Evolutionary conservation across 169 alveolate species (phyloP), one percentile per base, ranked within the genome.

Genomic region (Plasmodium gonderi): DNA sequence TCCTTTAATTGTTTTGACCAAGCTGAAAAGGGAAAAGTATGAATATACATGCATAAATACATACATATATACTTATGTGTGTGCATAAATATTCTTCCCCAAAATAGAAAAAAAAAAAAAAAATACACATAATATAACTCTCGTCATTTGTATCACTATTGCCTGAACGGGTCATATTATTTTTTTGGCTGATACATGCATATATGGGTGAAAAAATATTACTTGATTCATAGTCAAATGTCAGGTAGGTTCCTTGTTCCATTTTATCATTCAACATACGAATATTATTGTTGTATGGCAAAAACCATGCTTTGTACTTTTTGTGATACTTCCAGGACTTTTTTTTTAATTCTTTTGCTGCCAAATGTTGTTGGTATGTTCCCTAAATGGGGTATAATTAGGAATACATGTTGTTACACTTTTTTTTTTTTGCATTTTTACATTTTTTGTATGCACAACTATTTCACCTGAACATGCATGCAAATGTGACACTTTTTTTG

Each of bases 321-420:
- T 75, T 87, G 90, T 95, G 96, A 68, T 79, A 92, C 33, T 95
- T 91, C 96, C 96, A 95, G 12, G 95, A 85, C 67, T 90, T 60
- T 23, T 87, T 79, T 49, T 72, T 78, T 54, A 95, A 74, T 75
- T 95, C 96, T 51, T 67, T 80, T 40, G 95, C 94, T 1, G 96
- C 96, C 68, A 95, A 67, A 47, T 92, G 91, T 64, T 95, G 96
- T 44, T 79, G 92, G 36, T 91, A 67, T 7, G 96, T 93, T 17
- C 92, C 92, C 96, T 94, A 42, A 44, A 11, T 14, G 33, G 44
- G 75, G 75, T 20, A 44, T 20, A 49, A 38, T n/a, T 36, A 51
- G 6, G 44, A 33, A 65, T 38, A 8, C 44, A 38, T 72, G 26
- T 5, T 17, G 23, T n/a, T 45, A 49, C 64, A 60, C 38, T 60